A percentile compares a stretch with the other conserved stretches of the same genome.
Evolutionary conservation across 345 rosid species (phyloP).

Genomic region (Salix udensis): DNA sequence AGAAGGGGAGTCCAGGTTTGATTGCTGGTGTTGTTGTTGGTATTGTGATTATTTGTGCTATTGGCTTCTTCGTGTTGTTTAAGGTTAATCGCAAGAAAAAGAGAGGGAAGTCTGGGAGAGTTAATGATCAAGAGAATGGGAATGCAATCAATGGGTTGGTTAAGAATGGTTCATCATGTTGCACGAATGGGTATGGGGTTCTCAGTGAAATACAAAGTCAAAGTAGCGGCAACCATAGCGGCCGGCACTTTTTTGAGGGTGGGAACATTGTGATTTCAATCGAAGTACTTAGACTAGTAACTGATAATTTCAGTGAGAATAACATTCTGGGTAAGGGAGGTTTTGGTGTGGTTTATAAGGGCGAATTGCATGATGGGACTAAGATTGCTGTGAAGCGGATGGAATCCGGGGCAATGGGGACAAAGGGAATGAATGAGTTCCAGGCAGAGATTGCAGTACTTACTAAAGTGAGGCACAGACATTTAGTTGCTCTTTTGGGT

Average conservation of each 20-base stretch:
- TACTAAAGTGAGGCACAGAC: constrained; percentile 82
- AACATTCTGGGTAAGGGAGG: constrained; percentile 83
- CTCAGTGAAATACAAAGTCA: constrained; percentile 48
- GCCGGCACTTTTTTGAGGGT: constrained; percentile 47
- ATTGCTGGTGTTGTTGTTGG: constrained; percentile 48
- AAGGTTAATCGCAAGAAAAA: constrained; percentile 41
- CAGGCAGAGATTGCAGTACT: constrained; percentile 87
- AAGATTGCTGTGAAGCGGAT: constrained; percentile 84
- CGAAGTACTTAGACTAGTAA: constrained; percentile 65
- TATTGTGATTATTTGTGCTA: constrained; percentile 39
- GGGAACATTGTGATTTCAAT: constrained; percentile 63
- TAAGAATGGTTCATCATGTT: constrained; percentile 32
- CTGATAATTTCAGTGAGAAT: constrained; percentile 59
- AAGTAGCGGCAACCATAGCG: constrained; percentile 57
- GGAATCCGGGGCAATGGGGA: constrained; percentile 55
- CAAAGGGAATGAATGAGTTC: constrained; percentile 75
- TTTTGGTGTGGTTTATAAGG: constrained; percentile 80
- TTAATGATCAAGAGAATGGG: constrained; percentile 38
- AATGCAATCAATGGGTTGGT: constrained; percentile 25
- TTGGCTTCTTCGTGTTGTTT: constrained; percentile 44
- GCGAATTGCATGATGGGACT: constrained; percentile 82
- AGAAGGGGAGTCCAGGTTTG: constrained; percentile 30
- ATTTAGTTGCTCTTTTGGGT: constrained; percentile 78
- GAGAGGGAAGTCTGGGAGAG: constrained; percentile 36
- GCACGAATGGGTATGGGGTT: constrained; percentile 31